Conservation (phyloP, 2,329 filamentous ascomycete species). For the Nemania bipapillata region DNA sequence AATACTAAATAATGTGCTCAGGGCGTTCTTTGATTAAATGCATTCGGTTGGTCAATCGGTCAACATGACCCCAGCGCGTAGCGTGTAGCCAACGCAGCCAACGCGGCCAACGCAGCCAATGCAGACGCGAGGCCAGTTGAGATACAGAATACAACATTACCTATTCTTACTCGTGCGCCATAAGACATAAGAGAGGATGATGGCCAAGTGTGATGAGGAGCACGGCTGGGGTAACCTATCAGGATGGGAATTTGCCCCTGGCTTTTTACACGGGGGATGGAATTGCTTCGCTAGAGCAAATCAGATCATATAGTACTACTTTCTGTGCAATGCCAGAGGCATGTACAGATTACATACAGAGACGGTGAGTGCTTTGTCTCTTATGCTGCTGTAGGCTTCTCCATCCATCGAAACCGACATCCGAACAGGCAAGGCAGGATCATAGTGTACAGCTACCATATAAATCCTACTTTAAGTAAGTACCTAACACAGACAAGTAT, state of each 20-base stretch:
- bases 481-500: no score
- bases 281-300: conserved; percentile 15
- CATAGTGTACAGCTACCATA: neutral
- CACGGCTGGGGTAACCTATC: conserved; percentile 1
- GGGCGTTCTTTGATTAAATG: neutral
- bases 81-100: neutral
- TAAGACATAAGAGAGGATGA: neutral
- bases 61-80: neutral
- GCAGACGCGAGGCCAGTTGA: neutral
- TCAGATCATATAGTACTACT: conserved; percentile 22
- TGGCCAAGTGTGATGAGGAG: conserved; percentile 7
- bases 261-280: neutral
- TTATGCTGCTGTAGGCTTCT: conserved; percentile 12
- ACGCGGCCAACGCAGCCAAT: no score
- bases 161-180: neutral
- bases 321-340: no score
- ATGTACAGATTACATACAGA: neutral
- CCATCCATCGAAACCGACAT: conserved; percentile 13
- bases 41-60: conserved; percentile 16
- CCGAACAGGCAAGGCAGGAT: conserved; percentile 5
- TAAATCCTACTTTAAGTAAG: no score
- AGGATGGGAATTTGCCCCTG: conserved; percentile 2
- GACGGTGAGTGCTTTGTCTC: conserved; percentile 9
- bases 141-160: conserved; percentile 1
- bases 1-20: neutral